Conservation (phyloP, 495 filamentous ascomycete genomes). For the Usnea hakonensis region DNA sequence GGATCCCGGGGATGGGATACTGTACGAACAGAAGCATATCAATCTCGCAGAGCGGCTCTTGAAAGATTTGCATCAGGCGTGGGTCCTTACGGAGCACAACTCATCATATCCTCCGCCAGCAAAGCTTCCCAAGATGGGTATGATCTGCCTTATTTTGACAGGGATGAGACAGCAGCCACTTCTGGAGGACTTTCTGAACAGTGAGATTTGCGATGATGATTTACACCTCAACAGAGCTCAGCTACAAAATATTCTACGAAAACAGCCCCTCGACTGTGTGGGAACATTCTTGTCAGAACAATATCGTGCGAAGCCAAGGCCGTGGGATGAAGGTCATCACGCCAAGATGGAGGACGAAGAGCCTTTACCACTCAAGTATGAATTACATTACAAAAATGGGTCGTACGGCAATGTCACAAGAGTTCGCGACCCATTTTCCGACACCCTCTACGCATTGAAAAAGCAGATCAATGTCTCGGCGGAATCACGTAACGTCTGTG, state of each 20-base stretch:
- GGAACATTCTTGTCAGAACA: constrained; percentile 9
- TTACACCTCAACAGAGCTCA: not conserved
- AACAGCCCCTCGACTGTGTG: not conserved
- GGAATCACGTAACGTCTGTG: not conserved
- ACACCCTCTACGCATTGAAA: constrained; percentile 5
- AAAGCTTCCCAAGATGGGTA: constrained; percentile 2
- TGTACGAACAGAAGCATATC: constrained; percentile 9
- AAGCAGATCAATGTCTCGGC: too few relatives aligned
- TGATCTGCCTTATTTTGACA: constrained; percentile 10
- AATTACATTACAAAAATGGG: not conserved
- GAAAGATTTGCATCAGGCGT: constrained; percentile 15
- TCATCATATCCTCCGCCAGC: not conserved
- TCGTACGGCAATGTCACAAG: constrained; percentile 5
- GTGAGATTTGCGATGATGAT: not conserved
- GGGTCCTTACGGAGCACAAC: not conserved
- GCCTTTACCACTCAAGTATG: constrained; percentile 10
- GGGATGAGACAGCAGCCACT: constrained; percentile 12
- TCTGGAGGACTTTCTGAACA: constrained; percentile 8
- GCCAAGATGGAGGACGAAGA: constrained; percentile 10
- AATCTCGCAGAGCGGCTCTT: constrained; percentile 1
- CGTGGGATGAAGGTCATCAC: constrained; percentile 10
- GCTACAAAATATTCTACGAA: constrained; percentile 5
- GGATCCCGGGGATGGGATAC: constrained; percentile 13
- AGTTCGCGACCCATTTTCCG: not conserved
- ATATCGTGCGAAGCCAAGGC: constrained; percentile 4